Evolutionary conservation across 2,329 filamentous ascomycete genomes (phyloP).

Genomic region (Leptographium galeiforme): DNA sequence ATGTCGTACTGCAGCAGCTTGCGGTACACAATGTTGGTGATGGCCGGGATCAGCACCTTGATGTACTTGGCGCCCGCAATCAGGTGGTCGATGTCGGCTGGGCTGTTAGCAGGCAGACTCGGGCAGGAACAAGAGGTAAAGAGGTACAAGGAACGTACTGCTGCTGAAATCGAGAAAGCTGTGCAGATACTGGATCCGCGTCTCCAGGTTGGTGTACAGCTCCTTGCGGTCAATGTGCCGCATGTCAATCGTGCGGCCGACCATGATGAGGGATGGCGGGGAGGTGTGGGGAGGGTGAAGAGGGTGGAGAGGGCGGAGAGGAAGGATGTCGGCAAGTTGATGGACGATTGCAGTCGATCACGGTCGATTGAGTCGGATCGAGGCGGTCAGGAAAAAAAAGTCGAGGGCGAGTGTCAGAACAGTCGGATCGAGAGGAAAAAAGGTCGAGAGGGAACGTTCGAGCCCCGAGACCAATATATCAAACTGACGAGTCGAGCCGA

Average conservation of each 20-base stretch:
- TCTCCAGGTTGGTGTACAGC: constrained; percentile 57
- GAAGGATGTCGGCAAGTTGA: no score
- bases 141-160: constrained; percentile 30
- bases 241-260: constrained; percentile 9
- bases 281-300: no score
- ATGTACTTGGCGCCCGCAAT: constrained; percentile 60
- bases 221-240: constrained; percentile 57
- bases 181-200: constrained; percentile 58
- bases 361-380: no score
- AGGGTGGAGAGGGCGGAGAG: not conserved
- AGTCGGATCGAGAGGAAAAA: no score
- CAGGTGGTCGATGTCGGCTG: constrained; percentile 61
- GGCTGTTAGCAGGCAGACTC: no score
- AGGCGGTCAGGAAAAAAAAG: no score
- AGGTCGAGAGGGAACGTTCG: no score
- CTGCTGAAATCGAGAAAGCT: constrained; percentile 64
- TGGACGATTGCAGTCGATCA: no score
- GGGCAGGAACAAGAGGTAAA: not conserved
- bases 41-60: constrained; percentile 66
- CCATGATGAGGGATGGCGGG: constrained; percentile 1
- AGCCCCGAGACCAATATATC: no score
- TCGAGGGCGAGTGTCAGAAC: no score
- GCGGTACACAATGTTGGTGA: constrained; percentile 75
- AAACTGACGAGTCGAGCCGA: no score
- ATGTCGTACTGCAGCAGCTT: constrained; percentile 73